Base-by-base conservation (phyloP, 108 stramenopile species). In the Skeletonema potamos region DNA sequence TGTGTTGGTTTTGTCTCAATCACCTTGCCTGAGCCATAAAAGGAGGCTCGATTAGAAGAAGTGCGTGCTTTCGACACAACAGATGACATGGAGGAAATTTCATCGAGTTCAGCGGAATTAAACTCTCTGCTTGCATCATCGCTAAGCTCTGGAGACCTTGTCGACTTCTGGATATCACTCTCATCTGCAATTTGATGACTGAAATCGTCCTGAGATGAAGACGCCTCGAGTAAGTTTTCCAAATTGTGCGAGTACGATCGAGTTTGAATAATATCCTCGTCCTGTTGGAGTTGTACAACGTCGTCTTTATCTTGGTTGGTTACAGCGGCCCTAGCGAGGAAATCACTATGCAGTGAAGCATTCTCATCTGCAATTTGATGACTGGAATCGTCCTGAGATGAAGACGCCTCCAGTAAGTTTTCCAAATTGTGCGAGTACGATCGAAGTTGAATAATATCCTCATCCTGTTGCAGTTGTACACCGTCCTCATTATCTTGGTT, bases 51-150 rank as follows among this genome's bases (percentile, higher is more conserved):
- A 22, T 12, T 39, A 27, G 43, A 76, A 56, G n/a, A 30, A 62
- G 24, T 56, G 26, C 70, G 61, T 11, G 77, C 77, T 51, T 70
- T 71, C 37, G 77, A 78, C 12, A 65, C 70, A 67, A 78, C 70
- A n/a, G 70, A 72, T 18, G 77, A 78, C 33, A 78, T 54, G 11
- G 77, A 78, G 18, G 77, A 78, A 44, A 51, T 1, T 18, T 71
- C 70, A 66, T 78, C 70, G 43, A n/a, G 15, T 15, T n/a, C 15
- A 41, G 3, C 39, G 39, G 13, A 41, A 4, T 4, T 10, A 2
- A 51, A 8, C 9, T 51, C 48, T 51, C 8, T 20, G 8, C 22
- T 51, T 46, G 44, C 44, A 6, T 18, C 44, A 1, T 46, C 18
- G 18, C 17, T 20, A 20, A 51, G 20, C 22, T 51, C 48, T 1